Base-by-base conservation (phyloP, 2,329 filamentous ascomycete genomes). In the Diaporthe vexans region DNA sequence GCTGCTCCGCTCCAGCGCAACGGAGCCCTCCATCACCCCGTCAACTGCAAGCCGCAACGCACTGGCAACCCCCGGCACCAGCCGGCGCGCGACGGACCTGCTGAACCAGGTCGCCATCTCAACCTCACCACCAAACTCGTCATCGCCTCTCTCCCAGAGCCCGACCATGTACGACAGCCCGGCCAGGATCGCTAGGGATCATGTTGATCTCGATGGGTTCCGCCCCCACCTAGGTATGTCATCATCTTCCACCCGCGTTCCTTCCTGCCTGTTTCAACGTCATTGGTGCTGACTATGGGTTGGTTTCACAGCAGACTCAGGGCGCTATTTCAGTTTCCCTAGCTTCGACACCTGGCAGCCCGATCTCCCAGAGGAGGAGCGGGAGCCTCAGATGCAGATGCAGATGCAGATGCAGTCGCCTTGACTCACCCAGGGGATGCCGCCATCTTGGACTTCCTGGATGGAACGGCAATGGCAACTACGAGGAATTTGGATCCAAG, bases 311-410 rank as follows among this genome's bases (percentile, higher is more conserved):
- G 33, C 76, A 84, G 82, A 82, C 68, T 83, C 84, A 79, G 88
- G 86, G 73, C 89, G 90, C 76, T 94, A 94, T 82, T 91, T 93
- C 80, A 94, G 92, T 85, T 94, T 94, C 80, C 92, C 92, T 21
- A 92, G 89, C 81, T 94, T 94, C 81, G 92, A 94, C 79, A 88
- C 91, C 75, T 94, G 91, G 86, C 88, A 89, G 56, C 85, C 84
- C 26, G 86, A 85, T 73, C 83, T 85, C 76, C 83, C 83, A 63
- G 81, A 82, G 46, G 83, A 85, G 37, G 83, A 84, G 54, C 84
- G 85, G 74, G 84, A 86, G 56, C 67, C 76, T 26, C 78, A 79
- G 29, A 75, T 79, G 72, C 82, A 82, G 37, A 40, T 58, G 56
- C 56, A 58, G 57, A 61, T 61, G 58, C 78, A 79, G 26, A 75